Percentiles rank a stretch among this genome's conserved stretches.
Evolutionary conservation across 345 rosid genomes (phyloP).

Genomic region (Boechera divaricarpa): DNA sequence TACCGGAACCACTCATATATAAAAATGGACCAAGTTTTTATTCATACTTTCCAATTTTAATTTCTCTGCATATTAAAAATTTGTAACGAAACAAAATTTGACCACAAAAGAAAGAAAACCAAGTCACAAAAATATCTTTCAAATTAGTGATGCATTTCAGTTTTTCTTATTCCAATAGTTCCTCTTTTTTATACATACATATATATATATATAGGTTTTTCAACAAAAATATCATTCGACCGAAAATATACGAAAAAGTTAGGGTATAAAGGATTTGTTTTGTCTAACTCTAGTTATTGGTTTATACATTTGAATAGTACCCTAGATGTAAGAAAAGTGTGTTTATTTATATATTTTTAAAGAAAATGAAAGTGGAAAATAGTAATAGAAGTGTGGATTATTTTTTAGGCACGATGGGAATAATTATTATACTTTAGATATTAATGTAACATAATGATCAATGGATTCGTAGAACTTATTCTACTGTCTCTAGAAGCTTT

Average conservation of each 20-base stretch:
- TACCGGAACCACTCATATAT: slow-evolving; percentile 14
- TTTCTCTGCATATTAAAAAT: background rate
- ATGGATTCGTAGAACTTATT: slow-evolving; percentile 11
- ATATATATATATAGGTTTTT: background rate
- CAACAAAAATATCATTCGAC: background rate
- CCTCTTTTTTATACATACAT: background rate
- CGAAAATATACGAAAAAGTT: background rate
- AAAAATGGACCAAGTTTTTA: background rate
- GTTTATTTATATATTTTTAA: background rate
- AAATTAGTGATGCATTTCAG: background rate
- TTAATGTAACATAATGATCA: background rate
- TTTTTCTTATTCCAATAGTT: background rate
- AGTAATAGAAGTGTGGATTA: background rate
- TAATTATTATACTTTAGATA: slow-evolving; percentile 2
- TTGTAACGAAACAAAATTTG: background rate
- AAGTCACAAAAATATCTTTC: background rate
- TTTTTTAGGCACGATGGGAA: slow-evolving; percentile 15
- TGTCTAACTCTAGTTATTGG: slow-evolving; percentile 8
- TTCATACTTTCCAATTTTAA: background rate
- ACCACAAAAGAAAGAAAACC: background rate
- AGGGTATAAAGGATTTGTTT: background rate
- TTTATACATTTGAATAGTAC: background rate
- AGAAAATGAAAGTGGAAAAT: slow-evolving; percentile 11
- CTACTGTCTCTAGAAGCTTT: background rate
- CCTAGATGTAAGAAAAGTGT: slow-evolving; percentile 13